Conservation (phyloP, 129 eudicot species). For the sunflower (Helianthus annuus) region HanXRQr2.0-SUNRISE NC_035436.2:161863075-161863574, state of each 20-base stretch:
- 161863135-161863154: not conserved
- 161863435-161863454: constrained; percentile 41
- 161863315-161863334: too few species aligned
- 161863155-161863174: not conserved
- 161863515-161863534: constrained; percentile 56
- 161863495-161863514: constrained; percentile 34
- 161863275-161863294: too few species aligned
- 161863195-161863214: not conserved
- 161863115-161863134: too few species aligned
- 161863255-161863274: too few species aligned
- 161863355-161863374: not conserved
- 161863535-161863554: constrained; percentile 60
- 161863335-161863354: too few species aligned
- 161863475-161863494: constrained; percentile 45
- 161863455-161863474: constrained; percentile 39
- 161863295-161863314: too few species aligned
- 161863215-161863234: too few species aligned
- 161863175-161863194: not conserved
- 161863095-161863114: too few species aligned
- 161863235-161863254: too few species aligned
- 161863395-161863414: constrained; percentile 35
- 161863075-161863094: too few species aligned
- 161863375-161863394: not conserved
- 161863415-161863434: constrained; percentile 44
- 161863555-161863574: constrained; percentile 57